Conservation (phyloP, 169 alveolate species). For the Babesia caballi region DNA sequence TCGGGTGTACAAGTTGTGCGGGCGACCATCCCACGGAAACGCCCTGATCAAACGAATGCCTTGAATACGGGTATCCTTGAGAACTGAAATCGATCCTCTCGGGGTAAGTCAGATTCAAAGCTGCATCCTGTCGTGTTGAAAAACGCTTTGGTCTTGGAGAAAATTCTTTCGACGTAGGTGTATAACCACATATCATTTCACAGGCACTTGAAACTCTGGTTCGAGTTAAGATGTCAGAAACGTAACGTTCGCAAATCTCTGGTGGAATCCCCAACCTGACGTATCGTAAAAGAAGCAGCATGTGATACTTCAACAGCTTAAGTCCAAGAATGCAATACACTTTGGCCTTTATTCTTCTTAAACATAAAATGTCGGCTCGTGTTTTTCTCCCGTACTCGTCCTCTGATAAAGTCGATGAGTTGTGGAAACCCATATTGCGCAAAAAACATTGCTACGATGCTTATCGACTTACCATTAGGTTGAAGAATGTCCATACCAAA, state of each 20-base stretch:
- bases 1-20: slow-evolving; percentile 30
- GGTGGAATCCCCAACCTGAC: slow-evolving; percentile 69
- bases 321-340: slow-evolving; percentile 43
- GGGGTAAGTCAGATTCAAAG: slow-evolving; percentile 51
- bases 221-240: slow-evolving; percentile 59
- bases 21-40: slow-evolving; percentile 36
- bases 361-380: slow-evolving; percentile 34
- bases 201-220: slow-evolving; percentile 50
- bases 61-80: slow-evolving; percentile 60
- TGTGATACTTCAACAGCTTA: slow-evolving; percentile 53
- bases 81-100: slow-evolving; percentile 29
- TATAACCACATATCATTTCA: slow-evolving; percentile 49
- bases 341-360: slow-evolving; percentile 50
- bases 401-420: background rate
- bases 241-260: slow-evolving; percentile 67
- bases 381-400: slow-evolving; percentile 28
- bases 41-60: slow-evolving; percentile 4
- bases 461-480: slow-evolving; percentile 35
- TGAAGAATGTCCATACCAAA: slow-evolving; percentile 56
- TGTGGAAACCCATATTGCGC: background rate
- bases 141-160: background rate
- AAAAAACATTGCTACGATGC: background rate
- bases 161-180: background rate
- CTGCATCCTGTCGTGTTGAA: background rate
- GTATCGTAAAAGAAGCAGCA: slow-evolving; percentile 47